Evolutionary conservation across 1,139 yeast genomes (phyloP).

Genomic region (Candida anutae): DNA sequence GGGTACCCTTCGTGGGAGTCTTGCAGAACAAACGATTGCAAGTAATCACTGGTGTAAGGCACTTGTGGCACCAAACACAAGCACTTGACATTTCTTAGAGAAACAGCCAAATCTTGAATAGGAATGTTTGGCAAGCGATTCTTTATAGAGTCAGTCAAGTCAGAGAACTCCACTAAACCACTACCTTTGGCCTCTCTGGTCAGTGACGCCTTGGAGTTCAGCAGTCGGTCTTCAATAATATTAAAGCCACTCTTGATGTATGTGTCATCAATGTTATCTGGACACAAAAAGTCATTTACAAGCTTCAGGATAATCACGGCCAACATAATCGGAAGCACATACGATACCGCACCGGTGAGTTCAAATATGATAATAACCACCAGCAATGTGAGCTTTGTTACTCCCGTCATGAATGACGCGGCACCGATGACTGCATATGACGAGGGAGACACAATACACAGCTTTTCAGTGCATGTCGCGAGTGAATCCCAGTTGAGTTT

Average conservation of each 20-base stretch:
- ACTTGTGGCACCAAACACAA: conserved; percentile 21
- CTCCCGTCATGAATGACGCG: conserved; percentile 50
- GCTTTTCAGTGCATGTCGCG: conserved; percentile 43
- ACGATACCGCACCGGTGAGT: conserved; percentile 52
- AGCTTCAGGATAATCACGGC: conserved; percentile 48
- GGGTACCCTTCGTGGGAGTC: conserved; percentile 42
- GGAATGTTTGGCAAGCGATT: conserved; percentile 28
- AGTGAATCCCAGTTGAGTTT: conserved; percentile 31
- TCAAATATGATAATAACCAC: conserved; percentile 53
- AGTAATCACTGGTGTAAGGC: conserved; percentile 15
- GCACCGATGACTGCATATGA: conserved; percentile 59
- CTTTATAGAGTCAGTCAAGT: conserved; percentile 21
- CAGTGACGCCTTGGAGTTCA: neutral
- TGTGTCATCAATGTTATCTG: conserved; percentile 43
- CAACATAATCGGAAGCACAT: conserved; percentile 53
- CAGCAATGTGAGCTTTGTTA: conserved; percentile 48
- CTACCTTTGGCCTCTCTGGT: conserved; percentile 33
- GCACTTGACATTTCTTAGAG: conserved; percentile 20
- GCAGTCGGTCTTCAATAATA: conserved; percentile 2
- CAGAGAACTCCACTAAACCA: conserved; percentile 31
- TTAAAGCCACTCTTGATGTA: conserved; percentile 30
- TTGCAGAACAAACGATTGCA: conserved; percentile 17
- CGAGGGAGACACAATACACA: conserved; percentile 49
- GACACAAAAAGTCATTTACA: conserved; percentile 39
- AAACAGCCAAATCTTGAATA: conserved; percentile 25